Percentiles rank a stretch among this genome's conserved stretches.
These are phyloP conservation scores for Juglanconis oblonga DNA, from an alignment of 2,329 filamentous ascomycete genomes.

Conservation along the genomic window DNA sequence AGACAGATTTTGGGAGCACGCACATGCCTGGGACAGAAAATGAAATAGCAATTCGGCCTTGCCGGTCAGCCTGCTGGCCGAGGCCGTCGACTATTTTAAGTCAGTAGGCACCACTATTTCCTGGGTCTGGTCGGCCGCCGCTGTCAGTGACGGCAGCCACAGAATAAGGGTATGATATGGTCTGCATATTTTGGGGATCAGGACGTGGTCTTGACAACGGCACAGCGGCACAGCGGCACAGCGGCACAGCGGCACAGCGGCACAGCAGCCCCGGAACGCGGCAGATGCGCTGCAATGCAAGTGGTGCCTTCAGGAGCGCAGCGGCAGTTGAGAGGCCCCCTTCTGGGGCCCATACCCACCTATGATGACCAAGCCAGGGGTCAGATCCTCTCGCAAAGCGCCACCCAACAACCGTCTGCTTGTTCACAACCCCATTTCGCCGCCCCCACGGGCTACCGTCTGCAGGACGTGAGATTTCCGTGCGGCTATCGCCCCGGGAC, in stretches of 20 bases:
- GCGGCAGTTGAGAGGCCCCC: background rate
- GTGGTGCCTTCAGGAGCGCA: background rate
- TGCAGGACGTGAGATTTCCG: conserved; percentile 6
- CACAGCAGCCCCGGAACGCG: background rate
- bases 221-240: background rate
- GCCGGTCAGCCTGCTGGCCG: background rate
- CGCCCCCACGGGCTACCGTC: conserved; percentile 4
- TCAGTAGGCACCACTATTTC: background rate
- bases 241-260: background rate
- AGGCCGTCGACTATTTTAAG: background rate
- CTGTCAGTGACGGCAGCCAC: background rate
- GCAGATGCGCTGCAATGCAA: background rate
- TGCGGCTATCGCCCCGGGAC: conserved; percentile 2
- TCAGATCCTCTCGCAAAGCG: conserved; percentile 6
- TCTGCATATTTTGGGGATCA: background rate
- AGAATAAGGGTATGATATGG: background rate
- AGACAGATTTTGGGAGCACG: background rate
- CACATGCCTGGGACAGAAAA: background rate
- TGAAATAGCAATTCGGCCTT: background rate
- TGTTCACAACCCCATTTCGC: background rate
- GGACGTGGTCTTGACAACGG: background rate
- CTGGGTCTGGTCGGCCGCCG: background rate
- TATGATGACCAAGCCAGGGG: background rate
- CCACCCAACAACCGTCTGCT: conserved; percentile 12
- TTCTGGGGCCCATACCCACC: background rate